Evolutionary conservation across 2,329 filamentous ascomycete genomes (phyloP).

Genomic region (Cercospora citrullina): DNA sequence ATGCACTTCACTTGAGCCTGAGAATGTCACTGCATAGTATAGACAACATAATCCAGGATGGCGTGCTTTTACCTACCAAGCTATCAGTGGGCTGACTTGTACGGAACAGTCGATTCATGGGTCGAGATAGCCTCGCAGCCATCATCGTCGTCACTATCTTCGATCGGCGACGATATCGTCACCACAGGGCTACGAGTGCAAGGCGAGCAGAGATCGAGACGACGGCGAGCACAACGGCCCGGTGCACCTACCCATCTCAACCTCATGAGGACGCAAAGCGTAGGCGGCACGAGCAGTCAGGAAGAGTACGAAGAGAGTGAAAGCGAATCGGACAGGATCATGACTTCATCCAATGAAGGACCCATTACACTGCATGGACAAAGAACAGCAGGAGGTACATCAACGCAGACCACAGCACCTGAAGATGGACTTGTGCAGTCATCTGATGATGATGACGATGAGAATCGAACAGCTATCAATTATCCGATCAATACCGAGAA

Average conservation of each 20-base stretch:
- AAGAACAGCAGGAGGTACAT: constrained; percentile 23
- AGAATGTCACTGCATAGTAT: not conserved
- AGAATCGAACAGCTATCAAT: constrained; percentile 81
- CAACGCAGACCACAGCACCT: constrained; percentile 37
- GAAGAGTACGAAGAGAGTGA: constrained; percentile 95
- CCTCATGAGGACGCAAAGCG: constrained; percentile 48
- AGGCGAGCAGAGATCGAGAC: constrained; percentile 61
- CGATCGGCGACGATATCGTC: constrained; percentile 80
- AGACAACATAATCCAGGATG: constrained; percentile 18
- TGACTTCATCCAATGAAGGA: constrained; percentile 65
- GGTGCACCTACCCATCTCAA: constrained; percentile 45
- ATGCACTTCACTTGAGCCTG: not conserved
- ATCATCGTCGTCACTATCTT: constrained; percentile 89
- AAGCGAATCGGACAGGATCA: constrained; percentile 75
- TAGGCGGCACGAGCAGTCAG: constrained; percentile 68
- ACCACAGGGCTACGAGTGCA: constrained; percentile 82
- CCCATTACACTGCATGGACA: constrained; percentile 41
- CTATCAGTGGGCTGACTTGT: constrained; percentile 34
- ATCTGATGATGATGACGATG: constrained; percentile 60
- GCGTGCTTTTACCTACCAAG: constrained; percentile 26
- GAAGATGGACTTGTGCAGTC: constrained; percentile 40
- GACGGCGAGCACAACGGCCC: constrained; percentile 50
- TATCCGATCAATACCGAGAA: constrained; percentile 53
- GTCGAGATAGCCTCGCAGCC: constrained; percentile 90
- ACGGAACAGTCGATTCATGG: constrained; percentile 74